Evolutionary conservation across 2,329 filamentous ascomycete genomes (phyloP).

Genomic region (Davidsoniella neocaledoniae): DNA sequence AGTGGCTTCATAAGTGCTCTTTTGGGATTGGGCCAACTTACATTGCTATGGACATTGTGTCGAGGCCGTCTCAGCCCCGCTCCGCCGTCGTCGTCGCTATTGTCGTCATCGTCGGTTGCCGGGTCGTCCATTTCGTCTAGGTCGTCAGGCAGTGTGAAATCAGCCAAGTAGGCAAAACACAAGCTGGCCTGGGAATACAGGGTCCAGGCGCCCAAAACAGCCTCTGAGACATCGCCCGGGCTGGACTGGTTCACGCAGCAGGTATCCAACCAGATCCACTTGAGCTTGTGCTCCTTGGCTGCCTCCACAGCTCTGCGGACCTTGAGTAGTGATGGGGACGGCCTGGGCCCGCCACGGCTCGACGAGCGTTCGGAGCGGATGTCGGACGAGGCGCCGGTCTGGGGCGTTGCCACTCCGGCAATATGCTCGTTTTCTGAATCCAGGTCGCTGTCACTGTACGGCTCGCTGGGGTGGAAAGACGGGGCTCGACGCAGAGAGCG

Average conservation of each 20-base stretch:
- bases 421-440: constrained; percentile 1
- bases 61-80: constrained; percentile 6
- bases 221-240: constrained; percentile 17
- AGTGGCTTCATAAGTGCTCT: background rate
- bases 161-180: constrained; percentile 17
- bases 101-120: constrained; percentile 1
- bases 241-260: constrained; percentile 19
- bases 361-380: constrained; percentile 7
- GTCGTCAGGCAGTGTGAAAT: constrained; percentile 12
- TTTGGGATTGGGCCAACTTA: background rate
- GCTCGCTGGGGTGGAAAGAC: background rate
- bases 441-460: constrained; percentile 7
- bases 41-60: background rate
- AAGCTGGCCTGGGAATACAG: constrained; percentile 16
- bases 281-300: constrained; percentile 13
- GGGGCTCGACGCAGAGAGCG: constrained; percentile 3
- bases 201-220: constrained; percentile 17
- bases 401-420: constrained; percentile 3
- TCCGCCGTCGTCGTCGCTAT: constrained; percentile 7
- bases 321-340: constrained; percentile 9
- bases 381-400: constrained; percentile 2
- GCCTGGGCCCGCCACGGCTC: background rate
- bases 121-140: constrained; percentile 5
- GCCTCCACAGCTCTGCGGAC: constrained; percentile 7
- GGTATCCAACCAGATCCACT: constrained; percentile 18